Base-by-base conservation (phyloP, 352 stramenopile genomes). In the Globisporangium nodosum region DNA sequence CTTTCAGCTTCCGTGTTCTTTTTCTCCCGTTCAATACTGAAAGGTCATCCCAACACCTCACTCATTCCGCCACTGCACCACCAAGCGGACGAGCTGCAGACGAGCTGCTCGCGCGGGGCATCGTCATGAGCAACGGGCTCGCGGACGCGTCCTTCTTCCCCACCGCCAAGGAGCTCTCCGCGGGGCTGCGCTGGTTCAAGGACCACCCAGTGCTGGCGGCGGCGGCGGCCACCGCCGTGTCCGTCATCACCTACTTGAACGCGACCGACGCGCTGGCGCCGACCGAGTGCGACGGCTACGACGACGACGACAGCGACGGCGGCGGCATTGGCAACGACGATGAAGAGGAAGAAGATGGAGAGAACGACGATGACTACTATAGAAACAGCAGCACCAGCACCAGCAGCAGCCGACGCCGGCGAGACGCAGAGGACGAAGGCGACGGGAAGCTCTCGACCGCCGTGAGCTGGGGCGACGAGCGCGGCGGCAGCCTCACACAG, bases 391-490 rank as follows among this genome's bases (percentile, higher is more conserved):
- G 54, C 24, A 49, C 51, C n/a, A 70, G 72, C 60, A 65, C 70
- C 53, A 48, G 69, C 33, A 15, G 59, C 40, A 57, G 47, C 12
- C 13, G 40, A 3, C 42, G 15, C 5, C 18, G 13, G 12, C 20
- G 8, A 43, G 42, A 48, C 21, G 62, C 45, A 55, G 50, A 33
- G 13, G 12, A 16, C 20, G 15, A 48, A 56, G 56, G 69, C 52
- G 49, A 78, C 45, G 62, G 56, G 21, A 82, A 82, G 68, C 66
- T 87, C 52, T 77, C 76, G 33, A 74, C 76, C 2, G 73, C 74
- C 6, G 84, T 93, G 54, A 91, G 80, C 57, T 94, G 84, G 84
- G 88, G 85, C 54, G 85, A 94, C 61, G 77, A 90, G 64, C 80
- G 90, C 55, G 81, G 81, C 49, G 81, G 81, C 40, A 90, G 79